Percentiles rank a stretch among this genome's conserved stretches.
phyloP scores from a whole-genome alignment of 2,329 filamentous ascomycete species.

The Fusarium sp. region DNA sequence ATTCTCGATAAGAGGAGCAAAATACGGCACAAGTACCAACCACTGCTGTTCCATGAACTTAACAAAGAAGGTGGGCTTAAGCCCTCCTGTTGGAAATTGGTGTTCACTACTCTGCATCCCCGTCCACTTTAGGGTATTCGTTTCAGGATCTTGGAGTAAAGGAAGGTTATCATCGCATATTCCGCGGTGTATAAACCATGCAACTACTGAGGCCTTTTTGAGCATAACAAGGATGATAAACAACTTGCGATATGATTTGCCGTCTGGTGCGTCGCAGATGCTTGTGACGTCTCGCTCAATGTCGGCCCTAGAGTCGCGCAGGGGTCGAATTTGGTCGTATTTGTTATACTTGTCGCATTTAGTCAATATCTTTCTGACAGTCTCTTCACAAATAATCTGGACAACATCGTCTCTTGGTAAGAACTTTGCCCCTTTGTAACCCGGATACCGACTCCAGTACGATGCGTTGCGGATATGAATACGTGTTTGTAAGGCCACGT shows the following conservation, averaged over 20 bases:
- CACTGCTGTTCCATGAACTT: neutral
- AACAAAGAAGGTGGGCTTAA: neutral
- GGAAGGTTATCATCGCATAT: neutral
- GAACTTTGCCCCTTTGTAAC: too few species aligned
- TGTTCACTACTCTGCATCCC: neutral
- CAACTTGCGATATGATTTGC: neutral
- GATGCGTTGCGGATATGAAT: too few species aligned
- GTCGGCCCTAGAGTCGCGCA: neutral
- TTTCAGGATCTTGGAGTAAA: neutral
- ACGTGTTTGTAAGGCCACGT: too few species aligned
- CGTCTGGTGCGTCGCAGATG: neutral
- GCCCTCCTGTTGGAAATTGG: neutral
- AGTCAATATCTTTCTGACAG: too few species aligned
- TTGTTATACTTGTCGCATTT: too few species aligned
- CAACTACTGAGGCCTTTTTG: neutral
- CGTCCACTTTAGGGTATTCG: neutral
- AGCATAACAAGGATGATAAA: neutral
- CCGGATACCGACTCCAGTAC: accelerated
- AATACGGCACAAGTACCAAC: neutral
- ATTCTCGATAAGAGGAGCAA: neutral
- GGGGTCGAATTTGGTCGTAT: too few species aligned
- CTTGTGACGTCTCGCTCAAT: too few species aligned
- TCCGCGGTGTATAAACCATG: neutral
- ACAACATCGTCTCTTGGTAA: too few species aligned
- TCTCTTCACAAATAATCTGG: too few species aligned